These are phyloP conservation scores for Diospyros lotus DNA, from an alignment of 148 eudicot species.

Conservation along the genomic window DNA sequence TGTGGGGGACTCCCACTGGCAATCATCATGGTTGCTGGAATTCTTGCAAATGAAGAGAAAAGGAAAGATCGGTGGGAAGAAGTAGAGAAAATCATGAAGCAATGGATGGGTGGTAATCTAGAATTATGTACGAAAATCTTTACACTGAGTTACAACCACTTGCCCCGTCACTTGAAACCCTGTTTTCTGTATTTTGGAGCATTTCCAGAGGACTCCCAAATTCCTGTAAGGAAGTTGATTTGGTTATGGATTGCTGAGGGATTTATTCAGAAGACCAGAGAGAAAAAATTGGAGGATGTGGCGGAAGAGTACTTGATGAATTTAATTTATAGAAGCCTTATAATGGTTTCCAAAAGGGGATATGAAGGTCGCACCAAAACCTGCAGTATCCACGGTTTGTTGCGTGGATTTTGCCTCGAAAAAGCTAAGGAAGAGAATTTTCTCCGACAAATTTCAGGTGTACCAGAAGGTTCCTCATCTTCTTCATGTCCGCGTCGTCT, in stretches of 20 bases:
- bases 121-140: slow-evolving; percentile 15
- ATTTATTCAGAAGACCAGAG: slow-evolving; percentile 6
- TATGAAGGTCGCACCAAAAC: slow-evolving; percentile 20
- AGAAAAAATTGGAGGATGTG: slow-evolving; percentile 12
- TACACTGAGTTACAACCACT: slow-evolving; percentile 23
- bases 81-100: slow-evolving; percentile 16
- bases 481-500: neutral
- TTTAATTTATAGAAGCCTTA: slow-evolving; percentile 30
- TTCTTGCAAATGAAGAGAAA: slow-evolving; percentile 11
- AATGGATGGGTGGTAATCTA: neutral
- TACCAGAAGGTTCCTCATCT: neutral
- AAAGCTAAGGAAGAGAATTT: slow-evolving; percentile 26
- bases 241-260: slow-evolving; percentile 49
- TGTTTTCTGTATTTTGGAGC: slow-evolving; percentile 41
- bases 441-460: neutral
- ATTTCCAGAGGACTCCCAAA: slow-evolving; percentile 17
- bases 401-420: slow-evolving; percentile 31
- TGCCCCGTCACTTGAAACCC: slow-evolving; percentile 26
- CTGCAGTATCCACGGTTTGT: slow-evolving; percentile 34
- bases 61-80: slow-evolving; percentile 15
- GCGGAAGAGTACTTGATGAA: slow-evolving; percentile 31
- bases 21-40: slow-evolving; percentile 31
- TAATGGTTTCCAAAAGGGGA: slow-evolving; percentile 19
- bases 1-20: slow-evolving; percentile 40
- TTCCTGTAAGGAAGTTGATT: slow-evolving; percentile 23